phyloP scores from a whole-genome alignment of 768 basidiomycete genomes.

The Lyophyllum shimeji region DNA sequence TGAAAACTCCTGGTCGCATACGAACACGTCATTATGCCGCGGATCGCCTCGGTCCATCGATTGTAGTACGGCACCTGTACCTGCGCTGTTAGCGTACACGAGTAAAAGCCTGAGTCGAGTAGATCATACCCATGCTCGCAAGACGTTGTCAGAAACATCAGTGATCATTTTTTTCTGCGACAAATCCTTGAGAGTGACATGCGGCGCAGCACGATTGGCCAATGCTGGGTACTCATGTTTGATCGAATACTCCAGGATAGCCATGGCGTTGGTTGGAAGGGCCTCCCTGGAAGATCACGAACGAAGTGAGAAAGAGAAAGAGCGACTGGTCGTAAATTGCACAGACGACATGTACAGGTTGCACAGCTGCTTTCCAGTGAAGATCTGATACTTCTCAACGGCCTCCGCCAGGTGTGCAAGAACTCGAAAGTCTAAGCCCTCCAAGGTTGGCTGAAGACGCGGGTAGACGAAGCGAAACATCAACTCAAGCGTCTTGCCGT shows the following conservation, averaged over 20 bases:
- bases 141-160: background rate
- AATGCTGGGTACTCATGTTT: background rate
- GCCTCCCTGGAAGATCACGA: too few relatives aligned
- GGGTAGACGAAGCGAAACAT: background rate
- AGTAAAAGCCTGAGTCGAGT: background rate
- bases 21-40: background rate
- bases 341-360: conserved; percentile 1
- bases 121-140: background rate
- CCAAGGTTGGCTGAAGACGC: background rate
- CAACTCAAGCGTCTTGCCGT: background rate
- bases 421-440: background rate
- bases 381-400: conserved; percentile 19
- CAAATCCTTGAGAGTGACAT: background rate
- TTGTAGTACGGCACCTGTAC: background rate
- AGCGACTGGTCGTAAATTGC: background rate
- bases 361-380: background rate
- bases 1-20: background rate
- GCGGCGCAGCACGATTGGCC: background rate
- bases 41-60: too few relatives aligned
- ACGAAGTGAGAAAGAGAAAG: background rate
- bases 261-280: background rate
- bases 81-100: background rate
- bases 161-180: background rate
- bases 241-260: background rate
- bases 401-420: conserved; percentile 7